These are phyloP conservation scores for Trypanosoma vivax DNA, from an alignment of 208 protist genomes.

Conservation along the genomic window DNA sequence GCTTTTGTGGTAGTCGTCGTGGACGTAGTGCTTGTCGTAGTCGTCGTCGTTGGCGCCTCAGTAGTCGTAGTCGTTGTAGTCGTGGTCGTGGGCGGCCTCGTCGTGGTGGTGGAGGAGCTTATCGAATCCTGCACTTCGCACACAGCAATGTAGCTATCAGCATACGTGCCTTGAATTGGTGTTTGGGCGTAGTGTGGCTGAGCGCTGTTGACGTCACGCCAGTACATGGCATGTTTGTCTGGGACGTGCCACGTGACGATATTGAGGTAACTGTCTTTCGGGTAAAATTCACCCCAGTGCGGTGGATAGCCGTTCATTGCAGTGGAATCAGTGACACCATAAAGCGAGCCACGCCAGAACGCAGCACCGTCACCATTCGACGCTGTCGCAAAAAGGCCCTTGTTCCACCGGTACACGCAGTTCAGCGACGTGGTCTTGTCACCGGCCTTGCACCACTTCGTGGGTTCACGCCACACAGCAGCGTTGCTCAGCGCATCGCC, in stretches of 20 bases:
- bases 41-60: too few species aligned
- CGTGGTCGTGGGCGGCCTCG: background rate
- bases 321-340: background rate
- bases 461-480: background rate
- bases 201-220: background rate
- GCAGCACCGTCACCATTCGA: background rate
- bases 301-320: conserved; percentile 1
- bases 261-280: background rate
- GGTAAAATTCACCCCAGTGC: background rate
- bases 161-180: background rate
- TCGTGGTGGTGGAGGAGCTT: background rate
- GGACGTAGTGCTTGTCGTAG: too few species aligned
- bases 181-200: too few species aligned
- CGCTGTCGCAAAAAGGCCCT: background rate
- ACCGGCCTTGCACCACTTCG: background rate
- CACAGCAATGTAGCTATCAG: background rate
- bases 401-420: conserved; percentile 4
- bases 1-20: too few species aligned
- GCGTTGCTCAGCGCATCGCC: background rate
- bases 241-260: background rate
- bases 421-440: background rate
- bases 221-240: background rate
- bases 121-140: background rate
- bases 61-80: too few species aligned
- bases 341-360: conserved; percentile 2